phyloP scores from a whole-genome alignment of 768 basidiomycete species.

The Phaffia tasmanica region DNA sequence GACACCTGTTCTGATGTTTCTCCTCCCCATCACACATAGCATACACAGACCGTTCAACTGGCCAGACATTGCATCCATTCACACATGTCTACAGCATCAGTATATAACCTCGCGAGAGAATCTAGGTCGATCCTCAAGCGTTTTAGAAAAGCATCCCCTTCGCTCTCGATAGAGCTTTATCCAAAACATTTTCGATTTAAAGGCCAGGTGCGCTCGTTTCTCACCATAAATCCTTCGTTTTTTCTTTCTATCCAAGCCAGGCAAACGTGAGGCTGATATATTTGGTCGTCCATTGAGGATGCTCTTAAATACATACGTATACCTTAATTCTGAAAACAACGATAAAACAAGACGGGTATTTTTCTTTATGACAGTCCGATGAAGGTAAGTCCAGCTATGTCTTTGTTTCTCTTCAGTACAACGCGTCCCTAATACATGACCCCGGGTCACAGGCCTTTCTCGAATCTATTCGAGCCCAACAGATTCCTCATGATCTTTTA shows the following conservation, averaged over 20 bases:
- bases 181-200: conserved; percentile 40
- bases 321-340: not conserved
- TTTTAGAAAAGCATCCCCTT: conserved; percentile 38
- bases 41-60: no score
- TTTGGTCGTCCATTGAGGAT: not conserved
- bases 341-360: conserved; percentile 33
- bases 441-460: conserved; percentile 36
- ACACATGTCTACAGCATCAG: conserved; percentile 37
- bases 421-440: conserved; percentile 5
- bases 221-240: not conserved
- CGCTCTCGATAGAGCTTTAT: conserved; percentile 40
- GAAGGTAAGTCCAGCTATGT: conserved; percentile 31
- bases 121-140: conserved; percentile 40
- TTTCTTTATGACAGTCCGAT: conserved; percentile 41
- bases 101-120: conserved; percentile 40
- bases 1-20: not conserved
- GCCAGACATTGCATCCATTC: not conserved
- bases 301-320: no score
- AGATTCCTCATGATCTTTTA: conserved; percentile 38
- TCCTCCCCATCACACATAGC: not conserved
- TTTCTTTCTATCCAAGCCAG: conserved; percentile 8
- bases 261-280: not conserved
- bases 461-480: conserved; percentile 39
- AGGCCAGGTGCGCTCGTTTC: conserved; percentile 35
- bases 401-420: not conserved